phyloP scores from a whole-genome alignment of 2,329 filamentous ascomycete species.

The Fusarium robinianum region DNA sequence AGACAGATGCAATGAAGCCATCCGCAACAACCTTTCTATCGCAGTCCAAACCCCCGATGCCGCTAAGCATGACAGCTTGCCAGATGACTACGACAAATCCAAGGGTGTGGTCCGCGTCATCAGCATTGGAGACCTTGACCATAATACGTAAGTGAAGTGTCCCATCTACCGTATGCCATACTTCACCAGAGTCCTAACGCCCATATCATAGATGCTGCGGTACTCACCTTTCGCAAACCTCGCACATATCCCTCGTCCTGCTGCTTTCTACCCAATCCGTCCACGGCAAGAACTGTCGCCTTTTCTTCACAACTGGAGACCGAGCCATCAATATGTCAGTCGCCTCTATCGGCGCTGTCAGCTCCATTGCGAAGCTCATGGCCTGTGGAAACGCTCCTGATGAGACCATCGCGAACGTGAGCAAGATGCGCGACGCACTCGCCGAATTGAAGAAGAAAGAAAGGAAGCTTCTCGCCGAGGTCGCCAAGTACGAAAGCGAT shows the following conservation, averaged over 20 bases:
- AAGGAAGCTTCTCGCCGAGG: constrained; percentile 36
- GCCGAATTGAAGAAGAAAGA: constrained; percentile 33
- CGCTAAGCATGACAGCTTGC: constrained; percentile 31
- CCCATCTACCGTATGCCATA: too few relatives aligned
- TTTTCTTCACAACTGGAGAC: constrained; percentile 38
- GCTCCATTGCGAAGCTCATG: constrained; percentile 31
- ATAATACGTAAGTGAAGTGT: constrained; percentile 37
- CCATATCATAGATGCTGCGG: constrained; percentile 34
- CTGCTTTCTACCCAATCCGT: constrained; percentile 37
- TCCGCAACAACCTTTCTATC: constrained; percentile 33
- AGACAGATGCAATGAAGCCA: constrained; percentile 32
- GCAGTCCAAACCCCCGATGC: constrained; percentile 34
- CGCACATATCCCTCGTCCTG: constrained; percentile 38
- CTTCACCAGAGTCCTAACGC: rapidly evolving
- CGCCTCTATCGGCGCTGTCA: constrained; percentile 30
- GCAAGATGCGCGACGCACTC: constrained; percentile 14
- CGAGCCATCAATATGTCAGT: constrained; percentile 34
- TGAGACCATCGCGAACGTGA: constrained; percentile 28
- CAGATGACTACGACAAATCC: constrained; percentile 39
- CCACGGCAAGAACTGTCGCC: constrained; percentile 39
- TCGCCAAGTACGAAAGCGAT: constrained; percentile 38
- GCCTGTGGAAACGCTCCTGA: constrained; percentile 31
- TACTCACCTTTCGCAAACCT: constrained; percentile 40
- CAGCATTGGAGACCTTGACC: constrained; percentile 37
- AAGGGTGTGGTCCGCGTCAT: constrained; percentile 39